phyloP scores from a whole-genome alignment of 352 stramenopile species.

The Phytophthora vignae region DNA sequence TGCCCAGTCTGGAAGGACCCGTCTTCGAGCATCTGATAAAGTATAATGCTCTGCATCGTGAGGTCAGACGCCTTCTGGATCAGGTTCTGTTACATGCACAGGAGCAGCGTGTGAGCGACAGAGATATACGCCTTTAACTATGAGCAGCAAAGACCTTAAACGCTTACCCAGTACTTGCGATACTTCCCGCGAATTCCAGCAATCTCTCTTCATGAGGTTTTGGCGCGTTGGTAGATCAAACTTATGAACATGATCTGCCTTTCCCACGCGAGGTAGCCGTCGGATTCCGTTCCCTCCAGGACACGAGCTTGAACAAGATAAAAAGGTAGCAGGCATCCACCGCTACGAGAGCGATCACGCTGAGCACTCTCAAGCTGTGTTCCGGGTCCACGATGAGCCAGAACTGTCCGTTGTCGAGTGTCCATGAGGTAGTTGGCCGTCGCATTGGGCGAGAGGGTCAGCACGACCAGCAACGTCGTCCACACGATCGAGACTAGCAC shows the following conservation, averaged over 20 bases:
- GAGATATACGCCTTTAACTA: constrained; percentile 3
- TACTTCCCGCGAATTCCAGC: constrained; percentile 25
- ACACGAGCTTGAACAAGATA: constrained; percentile 19
- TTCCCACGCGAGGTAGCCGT: not conserved
- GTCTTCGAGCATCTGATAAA: constrained; percentile 18
- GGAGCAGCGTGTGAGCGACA: not conserved
- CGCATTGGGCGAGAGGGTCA: not conserved
- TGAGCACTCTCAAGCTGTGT: constrained; percentile 3
- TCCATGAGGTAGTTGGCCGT: constrained; percentile 1
- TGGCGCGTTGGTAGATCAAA: not conserved
- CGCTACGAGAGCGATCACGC: not conserved
- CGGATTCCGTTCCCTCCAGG: not conserved
- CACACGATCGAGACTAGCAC: not conserved
- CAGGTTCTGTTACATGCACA: constrained; percentile 30
- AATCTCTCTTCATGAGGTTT: constrained; percentile 10
- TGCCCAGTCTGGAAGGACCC: constrained; percentile 33
- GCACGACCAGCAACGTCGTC: constrained; percentile 2
- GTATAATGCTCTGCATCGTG: constrained; percentile 28
- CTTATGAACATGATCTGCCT: not conserved
- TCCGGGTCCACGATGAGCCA: constrained; percentile 9
- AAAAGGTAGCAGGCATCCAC: constrained; percentile 3
- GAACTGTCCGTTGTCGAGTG: not conserved
- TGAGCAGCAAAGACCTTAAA: constrained; percentile 2
- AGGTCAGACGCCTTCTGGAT: constrained; percentile 37
- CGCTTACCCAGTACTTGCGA: constrained; percentile 42